These are phyloP conservation scores for Sisymbrium altissimum DNA, from an alignment of 345 rosid genomes.

Conservation along the genomic window DNA sequence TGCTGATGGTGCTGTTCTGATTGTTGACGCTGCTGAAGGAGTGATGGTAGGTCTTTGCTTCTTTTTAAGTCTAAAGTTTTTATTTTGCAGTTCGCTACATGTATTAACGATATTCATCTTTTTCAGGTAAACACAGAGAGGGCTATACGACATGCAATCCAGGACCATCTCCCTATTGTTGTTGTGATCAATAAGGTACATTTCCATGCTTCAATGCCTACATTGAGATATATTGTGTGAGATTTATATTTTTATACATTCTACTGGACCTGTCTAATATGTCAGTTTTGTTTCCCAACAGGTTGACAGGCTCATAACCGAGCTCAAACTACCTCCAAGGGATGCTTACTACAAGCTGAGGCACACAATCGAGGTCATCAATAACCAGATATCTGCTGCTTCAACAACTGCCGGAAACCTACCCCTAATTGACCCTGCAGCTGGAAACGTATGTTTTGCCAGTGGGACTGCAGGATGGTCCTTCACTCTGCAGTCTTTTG, in stretches of 20 bases:
- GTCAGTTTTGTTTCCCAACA: constrained; percentile 23
- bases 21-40: constrained; percentile 99
- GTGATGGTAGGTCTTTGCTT: constrained; percentile 40
- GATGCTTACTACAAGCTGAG: constrained; percentile 97
- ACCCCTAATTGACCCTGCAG: constrained; percentile 77
- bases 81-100: not conserved
- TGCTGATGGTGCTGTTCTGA: constrained; percentile 90
- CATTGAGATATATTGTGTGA: not conserved
- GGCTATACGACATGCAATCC: constrained; percentile 96
- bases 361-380: constrained; percentile 90
- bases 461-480: constrained; percentile 96
- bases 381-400: constrained; percentile 80
- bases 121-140: constrained; percentile 91
- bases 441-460: constrained; percentile 97
- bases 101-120: not conserved
- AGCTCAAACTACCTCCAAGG: constrained; percentile 93
- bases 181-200: constrained; percentile 92
- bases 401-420: constrained; percentile 92
- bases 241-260: constrained; percentile 1
- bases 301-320: constrained; percentile 97
- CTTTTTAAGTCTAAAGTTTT: not conserved
- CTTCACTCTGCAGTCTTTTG: constrained; percentile 95
- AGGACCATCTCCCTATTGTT: constrained; percentile 85
- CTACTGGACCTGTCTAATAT: constrained; percentile 1
- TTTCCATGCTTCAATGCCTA: constrained; percentile 7